Conservation (phyloP, 2,329 filamentous ascomycete genomes). For the Aspergillus cejpii region DNA sequence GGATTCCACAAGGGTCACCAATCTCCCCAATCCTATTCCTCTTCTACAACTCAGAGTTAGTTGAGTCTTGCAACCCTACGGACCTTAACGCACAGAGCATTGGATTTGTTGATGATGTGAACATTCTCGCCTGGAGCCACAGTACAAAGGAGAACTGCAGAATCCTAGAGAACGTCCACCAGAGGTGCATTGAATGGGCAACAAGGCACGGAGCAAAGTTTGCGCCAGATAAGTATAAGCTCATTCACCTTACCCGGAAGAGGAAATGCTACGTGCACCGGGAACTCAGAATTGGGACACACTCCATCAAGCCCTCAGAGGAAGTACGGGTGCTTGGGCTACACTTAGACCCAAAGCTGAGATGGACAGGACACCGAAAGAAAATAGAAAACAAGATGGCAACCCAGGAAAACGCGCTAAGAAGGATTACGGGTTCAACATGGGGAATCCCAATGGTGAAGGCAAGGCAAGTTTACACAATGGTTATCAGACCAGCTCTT, state of each 20-base stretch:
- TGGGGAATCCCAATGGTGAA: too few relatives aligned
- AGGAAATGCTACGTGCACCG: too few relatives aligned
- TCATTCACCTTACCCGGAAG: constrained; percentile 5
- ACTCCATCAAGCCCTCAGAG: too few relatives aligned
- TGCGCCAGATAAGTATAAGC: constrained; percentile 3
- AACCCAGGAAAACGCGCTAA: too few relatives aligned
- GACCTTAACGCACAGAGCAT: background rate
- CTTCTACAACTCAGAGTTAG: constrained; percentile 23
- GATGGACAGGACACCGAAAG: too few relatives aligned
- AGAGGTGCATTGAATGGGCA: background rate
- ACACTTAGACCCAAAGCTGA: too few relatives aligned
- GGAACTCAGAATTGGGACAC: too few relatives aligned
- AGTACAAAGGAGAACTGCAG: constrained; percentile 1
- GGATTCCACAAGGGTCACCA: constrained; percentile 21
- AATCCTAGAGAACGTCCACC: background rate
- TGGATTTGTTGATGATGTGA: constrained; percentile 11
- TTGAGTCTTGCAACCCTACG: constrained; percentile 10
- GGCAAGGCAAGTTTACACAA: too few relatives aligned
- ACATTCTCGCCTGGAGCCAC: background rate
- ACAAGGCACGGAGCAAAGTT: constrained; percentile 4
- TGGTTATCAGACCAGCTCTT: too few relatives aligned
- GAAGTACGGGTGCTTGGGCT: too few relatives aligned
- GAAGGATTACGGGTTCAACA: too few relatives aligned
- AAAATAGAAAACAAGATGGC: too few relatives aligned
- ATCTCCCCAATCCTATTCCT: constrained; percentile 24